These are phyloP conservation scores for Mycena belliarum DNA, from an alignment of 768 basidiomycete species.

Conservation along the genomic window DNA sequence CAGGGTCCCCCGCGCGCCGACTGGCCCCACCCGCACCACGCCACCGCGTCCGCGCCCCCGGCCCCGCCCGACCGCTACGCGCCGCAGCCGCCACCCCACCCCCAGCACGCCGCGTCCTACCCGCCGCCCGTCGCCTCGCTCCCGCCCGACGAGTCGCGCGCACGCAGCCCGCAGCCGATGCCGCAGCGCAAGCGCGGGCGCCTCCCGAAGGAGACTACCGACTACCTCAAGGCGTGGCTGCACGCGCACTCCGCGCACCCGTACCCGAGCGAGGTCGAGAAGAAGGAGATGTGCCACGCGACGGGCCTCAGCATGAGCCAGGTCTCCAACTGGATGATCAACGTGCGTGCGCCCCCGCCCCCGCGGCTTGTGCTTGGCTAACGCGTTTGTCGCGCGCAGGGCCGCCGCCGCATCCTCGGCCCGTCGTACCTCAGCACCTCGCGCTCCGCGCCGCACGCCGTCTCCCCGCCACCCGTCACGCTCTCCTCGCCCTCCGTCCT, in stretches of 20 bases:
- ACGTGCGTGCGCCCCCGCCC: too few relatives aligned
- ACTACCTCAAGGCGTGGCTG: slow-evolving; percentile 86
- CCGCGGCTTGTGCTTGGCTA: too few relatives aligned
- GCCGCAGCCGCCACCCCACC: neutral
- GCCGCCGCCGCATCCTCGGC: slow-evolving; percentile 79
- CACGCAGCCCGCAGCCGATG: slow-evolving; percentile 54
- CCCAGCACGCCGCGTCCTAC: slow-evolving; percentile 1
- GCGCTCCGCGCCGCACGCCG: slow-evolving; percentile 11
- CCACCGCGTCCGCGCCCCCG: too few relatives aligned
- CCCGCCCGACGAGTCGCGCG: slow-evolving; percentile 41
- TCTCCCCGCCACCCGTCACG: slow-evolving; percentile 5
- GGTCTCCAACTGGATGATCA: slow-evolving; percentile 94
- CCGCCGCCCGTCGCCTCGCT: slow-evolving; percentile 25
- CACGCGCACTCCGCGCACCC: slow-evolving; percentile 87
- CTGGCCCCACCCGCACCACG: too few relatives aligned
- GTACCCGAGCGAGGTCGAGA: slow-evolving; percentile 89
- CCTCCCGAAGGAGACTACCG: slow-evolving; percentile 87
- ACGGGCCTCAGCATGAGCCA: slow-evolving; percentile 89
- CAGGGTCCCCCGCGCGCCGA: too few relatives aligned
- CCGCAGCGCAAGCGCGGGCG: slow-evolving; percentile 81
- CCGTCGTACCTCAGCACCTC: slow-evolving; percentile 38
- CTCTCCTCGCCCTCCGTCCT: slow-evolving; percentile 13
- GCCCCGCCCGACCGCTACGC: neutral
- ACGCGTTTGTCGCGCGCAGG: too few relatives aligned
- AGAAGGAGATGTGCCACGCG: slow-evolving; percentile 84